Evolutionary conservation across 139 green algal species (phyloP), one percentile per base, ranked within the genome.

Genomic region (Pseudopediastrum boryanum): DNA sequence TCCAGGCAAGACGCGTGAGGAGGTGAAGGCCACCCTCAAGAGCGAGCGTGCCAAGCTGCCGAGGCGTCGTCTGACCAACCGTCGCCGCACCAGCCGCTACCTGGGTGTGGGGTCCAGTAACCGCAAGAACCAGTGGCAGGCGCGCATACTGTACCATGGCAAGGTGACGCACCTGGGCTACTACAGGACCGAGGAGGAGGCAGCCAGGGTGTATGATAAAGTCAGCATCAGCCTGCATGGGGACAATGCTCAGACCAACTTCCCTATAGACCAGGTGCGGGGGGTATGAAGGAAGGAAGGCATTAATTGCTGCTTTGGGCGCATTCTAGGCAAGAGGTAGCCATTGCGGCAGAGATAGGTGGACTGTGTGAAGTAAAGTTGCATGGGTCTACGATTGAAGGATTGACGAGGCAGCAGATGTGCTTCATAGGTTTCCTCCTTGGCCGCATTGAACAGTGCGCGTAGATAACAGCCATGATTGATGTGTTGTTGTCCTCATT

Each of bases 71-170:
- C 85, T 92, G 62, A 89, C 58, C 56, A 80, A 80, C 66, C 79
- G 89, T 50, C 82, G 89, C 50, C 89, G 90, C 84, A 94, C 90
- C 27, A 78, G 71, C 71, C 64, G 73, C 29, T 94, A 86, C 77
- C 89, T 94, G 80, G 90, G 90, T n/a, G 90, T 94, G 50, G 90
- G 90, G 25, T 83, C 74, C 73, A 89, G 79, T 82, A 93, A 94
- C 85, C 79, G 90, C 62, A 92, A 92, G 71, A 92, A 94, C 74
- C 90, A 94, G 85, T 94, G 90, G 90, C 90, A 94, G 83, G 90
- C 90, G 3, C 82, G 90, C 70, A 94, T 94, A 73, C 82, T 94
- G 71, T 88, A 93, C n/a, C 87, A 94, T 33, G 90, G 90, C 73
- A 92, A 93, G 79, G 80, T 93, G 5, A 94, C 90, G 5, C 78